These are phyloP conservation scores for Cladorrhinum sp. DNA, from an alignment of 2,329 filamentous ascomycete genomes.

Conservation along the genomic window DNA sequence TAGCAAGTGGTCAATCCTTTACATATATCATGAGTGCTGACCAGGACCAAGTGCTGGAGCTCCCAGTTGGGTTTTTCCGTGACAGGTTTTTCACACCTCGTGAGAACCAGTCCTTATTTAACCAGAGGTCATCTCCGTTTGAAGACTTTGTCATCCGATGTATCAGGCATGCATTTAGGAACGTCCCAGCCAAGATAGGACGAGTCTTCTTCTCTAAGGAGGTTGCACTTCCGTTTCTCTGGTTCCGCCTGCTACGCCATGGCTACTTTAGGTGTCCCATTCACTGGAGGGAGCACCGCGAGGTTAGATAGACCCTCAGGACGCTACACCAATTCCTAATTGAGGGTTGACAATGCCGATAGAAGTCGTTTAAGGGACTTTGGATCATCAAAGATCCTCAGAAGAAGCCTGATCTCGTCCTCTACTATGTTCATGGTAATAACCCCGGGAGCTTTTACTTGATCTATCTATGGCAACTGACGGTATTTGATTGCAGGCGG, in stretches of 20 bases:
- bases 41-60: slow-evolving; percentile 45
- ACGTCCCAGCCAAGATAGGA: slow-evolving; percentile 65
- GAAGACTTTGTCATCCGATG: slow-evolving; percentile 76
- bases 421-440: slow-evolving; percentile 78
- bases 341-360: slow-evolving; percentile 18
- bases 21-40: not conserved
- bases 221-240: slow-evolving; percentile 70
- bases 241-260: slow-evolving; percentile 72
- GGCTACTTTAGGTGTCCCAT: slow-evolving; percentile 62
- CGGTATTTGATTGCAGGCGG: slow-evolving; percentile 52
- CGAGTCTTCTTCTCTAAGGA: slow-evolving; percentile 74
- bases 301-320: slow-evolving; percentile 38
- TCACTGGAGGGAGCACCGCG: slow-evolving; percentile 56
- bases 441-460: slow-evolving; percentile 3
- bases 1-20: not conserved
- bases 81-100: slow-evolving; percentile 52
- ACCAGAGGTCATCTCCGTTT: slow-evolving; percentile 67
- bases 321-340: not conserved
- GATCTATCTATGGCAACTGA: not conserved
- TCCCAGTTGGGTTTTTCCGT: slow-evolving; percentile 57
- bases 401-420: slow-evolving; percentile 66
- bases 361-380: slow-evolving; percentile 58
- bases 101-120: slow-evolving; percentile 56
- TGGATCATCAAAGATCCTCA: slow-evolving; percentile 65
- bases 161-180: slow-evolving; percentile 73